Evolutionary conservation across 225 moss, liverwort and hornwort species (phyloP).

Genomic region (Polytrichum formosum): DNA sequence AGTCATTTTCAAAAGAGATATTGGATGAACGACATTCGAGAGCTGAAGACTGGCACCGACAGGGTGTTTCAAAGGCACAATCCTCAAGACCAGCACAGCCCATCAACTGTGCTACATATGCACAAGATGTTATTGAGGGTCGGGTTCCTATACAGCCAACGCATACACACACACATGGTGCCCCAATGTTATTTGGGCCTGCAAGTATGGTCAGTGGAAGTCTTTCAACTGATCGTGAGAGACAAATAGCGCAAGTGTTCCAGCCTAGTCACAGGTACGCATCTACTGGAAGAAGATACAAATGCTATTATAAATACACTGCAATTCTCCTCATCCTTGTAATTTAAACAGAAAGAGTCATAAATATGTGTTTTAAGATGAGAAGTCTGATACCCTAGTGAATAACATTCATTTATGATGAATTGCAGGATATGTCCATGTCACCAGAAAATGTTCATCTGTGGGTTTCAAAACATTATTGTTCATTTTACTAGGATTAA

Average conservation of each 20-base stretch:
- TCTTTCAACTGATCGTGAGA: slow-evolving; percentile 81
- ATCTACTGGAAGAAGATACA: neutral
- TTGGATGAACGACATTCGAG: slow-evolving; percentile 87
- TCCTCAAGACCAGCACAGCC: slow-evolving; percentile 51
- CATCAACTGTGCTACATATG: slow-evolving; percentile 83
- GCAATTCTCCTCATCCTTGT: too few species aligned
- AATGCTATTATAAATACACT: too few species aligned
- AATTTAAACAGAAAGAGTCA: too few species aligned
- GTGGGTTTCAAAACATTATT: too few species aligned
- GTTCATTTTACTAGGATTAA: too few species aligned
- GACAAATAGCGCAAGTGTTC: slow-evolving; percentile 95
- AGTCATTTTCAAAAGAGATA: slow-evolving; percentile 56
- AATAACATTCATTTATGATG: too few species aligned
- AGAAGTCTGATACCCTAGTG: too few species aligned
- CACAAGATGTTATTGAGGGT: slow-evolving; percentile 97
- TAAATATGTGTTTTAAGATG: too few species aligned
- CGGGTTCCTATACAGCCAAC: slow-evolving; percentile 62
- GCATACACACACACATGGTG: slow-evolving; percentile 55
- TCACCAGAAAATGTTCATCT: too few species aligned
- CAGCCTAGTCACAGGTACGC: slow-evolving; percentile 95
- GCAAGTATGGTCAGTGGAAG: slow-evolving; percentile 84
- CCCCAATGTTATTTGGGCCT: slow-evolving; percentile 78
- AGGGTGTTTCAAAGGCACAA: slow-evolving; percentile 68
- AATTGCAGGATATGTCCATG: too few species aligned
- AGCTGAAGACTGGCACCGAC: slow-evolving; percentile 90